These are phyloP conservation scores for Thielaviopsis populi DNA, from an alignment of 2,329 filamentous ascomycete genomes.

Conservation along the genomic window DNA sequence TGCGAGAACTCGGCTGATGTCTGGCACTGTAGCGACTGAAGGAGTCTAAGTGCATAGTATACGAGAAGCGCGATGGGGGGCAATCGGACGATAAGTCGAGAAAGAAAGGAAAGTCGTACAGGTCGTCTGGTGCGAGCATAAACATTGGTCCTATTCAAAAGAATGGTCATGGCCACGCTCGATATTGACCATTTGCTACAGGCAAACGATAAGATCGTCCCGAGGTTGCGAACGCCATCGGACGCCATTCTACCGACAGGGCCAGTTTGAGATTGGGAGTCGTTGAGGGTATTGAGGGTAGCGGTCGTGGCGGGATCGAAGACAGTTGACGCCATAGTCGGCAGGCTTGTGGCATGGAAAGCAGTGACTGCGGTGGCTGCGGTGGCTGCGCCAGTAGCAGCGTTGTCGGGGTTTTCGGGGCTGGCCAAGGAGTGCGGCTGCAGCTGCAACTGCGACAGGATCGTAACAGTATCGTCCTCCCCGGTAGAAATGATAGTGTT, in stretches of 20 bases:
- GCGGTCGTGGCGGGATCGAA: not conserved
- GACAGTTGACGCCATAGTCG: slow-evolving; percentile 4
- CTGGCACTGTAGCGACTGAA: slow-evolving; percentile 85
- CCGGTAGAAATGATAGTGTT: slow-evolving; percentile 41
- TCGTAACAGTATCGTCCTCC: slow-evolving; percentile 14
- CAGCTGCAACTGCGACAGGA: slow-evolving; percentile 13
- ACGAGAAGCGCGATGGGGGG: slow-evolving; percentile 56
- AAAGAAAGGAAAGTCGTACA: slow-evolving; percentile 58
- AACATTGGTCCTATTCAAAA: slow-evolving; percentile 83
- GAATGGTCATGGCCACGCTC: slow-evolving; percentile 70
- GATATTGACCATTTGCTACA: slow-evolving; percentile 85
- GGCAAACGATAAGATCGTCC: slow-evolving; percentile 77
- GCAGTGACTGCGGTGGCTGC: not conserved
- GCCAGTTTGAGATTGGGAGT: slow-evolving; percentile 17
- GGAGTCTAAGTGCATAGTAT: slow-evolving; percentile 51
- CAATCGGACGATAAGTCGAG: slow-evolving; percentile 54
- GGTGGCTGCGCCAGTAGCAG: not conserved
- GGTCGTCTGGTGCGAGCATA: slow-evolving; percentile 79
- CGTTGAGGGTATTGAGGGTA: slow-evolving; percentile 7
- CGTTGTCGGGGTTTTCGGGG: not conserved
- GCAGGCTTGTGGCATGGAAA: not conserved
- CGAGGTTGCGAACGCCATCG: slow-evolving; percentile 53
- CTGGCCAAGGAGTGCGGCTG: not conserved
- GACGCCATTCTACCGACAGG: slow-evolving; percentile 36
- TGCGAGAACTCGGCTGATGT: slow-evolving; percentile 58